Percentiles rank a stretch among this genome's conserved stretches.
These are phyloP conservation scores for Pyrenochaeta sp. DNA, from an alignment of 2,329 filamentous ascomycete genomes.

Conservation along the genomic window DNA sequence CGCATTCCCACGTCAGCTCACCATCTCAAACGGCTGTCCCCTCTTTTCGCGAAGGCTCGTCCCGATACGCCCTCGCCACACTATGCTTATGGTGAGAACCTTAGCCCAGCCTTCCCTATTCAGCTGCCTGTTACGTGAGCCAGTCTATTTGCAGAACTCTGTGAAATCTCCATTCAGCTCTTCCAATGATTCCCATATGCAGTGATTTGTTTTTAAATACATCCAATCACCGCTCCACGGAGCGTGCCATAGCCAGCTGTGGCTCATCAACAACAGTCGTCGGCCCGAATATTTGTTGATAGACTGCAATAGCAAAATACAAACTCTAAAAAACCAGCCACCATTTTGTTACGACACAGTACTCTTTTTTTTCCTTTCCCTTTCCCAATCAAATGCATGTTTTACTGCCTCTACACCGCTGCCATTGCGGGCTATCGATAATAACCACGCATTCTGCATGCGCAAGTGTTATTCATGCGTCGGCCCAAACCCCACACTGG, in stretches of 20 bases:
- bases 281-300: no score
- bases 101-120: not conserved
- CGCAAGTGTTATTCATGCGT: not conserved
- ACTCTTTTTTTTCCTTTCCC: no score
- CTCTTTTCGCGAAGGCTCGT: not conserved
- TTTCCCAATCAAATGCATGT: no score
- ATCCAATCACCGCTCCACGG: no score
- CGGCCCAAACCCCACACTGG: not conserved
- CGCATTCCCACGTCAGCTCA: not conserved
- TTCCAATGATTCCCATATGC: not conserved
- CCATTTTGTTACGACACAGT: no score
- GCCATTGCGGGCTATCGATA: no score
- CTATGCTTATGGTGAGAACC: not conserved
- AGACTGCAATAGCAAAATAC: no score
- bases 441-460: not conserved
- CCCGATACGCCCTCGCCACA: slow-evolving; percentile 1
- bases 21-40: not conserved
- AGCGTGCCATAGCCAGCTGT: no score
- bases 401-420: no score
- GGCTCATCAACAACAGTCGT: no score
- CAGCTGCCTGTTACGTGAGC: slow-evolving; percentile 1
- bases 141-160: not conserved
- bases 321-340: no score
- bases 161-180: not conserved
- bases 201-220: no score